Evolutionary conservation across 1,284 basidiomycete species (phyloP).

Genomic region (Cutaneotrichosporon sp.): DNA sequence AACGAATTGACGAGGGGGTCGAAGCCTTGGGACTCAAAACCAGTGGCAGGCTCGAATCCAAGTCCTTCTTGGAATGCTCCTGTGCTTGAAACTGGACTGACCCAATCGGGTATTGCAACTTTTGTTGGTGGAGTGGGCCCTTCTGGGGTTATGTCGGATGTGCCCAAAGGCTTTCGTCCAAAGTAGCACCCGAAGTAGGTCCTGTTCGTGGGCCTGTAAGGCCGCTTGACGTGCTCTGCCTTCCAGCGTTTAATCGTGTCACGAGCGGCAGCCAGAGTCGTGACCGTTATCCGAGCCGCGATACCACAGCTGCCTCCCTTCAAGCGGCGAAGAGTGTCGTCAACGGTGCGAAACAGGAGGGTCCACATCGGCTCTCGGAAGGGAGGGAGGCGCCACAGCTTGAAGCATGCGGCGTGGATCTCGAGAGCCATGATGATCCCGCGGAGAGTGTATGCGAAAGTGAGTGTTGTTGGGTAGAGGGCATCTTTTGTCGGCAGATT

Average conservation of each 20-base stretch:
- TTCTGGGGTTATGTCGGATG: neutral
- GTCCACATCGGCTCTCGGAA: slow-evolving; percentile 4
- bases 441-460: slow-evolving; percentile 1
- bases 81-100: neutral
- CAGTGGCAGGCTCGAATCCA: too few relatives aligned
- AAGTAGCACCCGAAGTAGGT: too few relatives aligned
- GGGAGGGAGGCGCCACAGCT: slow-evolving; percentile 5
- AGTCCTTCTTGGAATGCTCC: neutral
- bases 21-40: too few relatives aligned
- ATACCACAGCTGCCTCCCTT: slow-evolving; percentile 26
- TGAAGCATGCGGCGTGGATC: slow-evolving; percentile 6
- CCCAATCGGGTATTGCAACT: neutral
- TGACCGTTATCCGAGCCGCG: neutral
- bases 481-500: slow-evolving; percentile 1
- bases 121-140: neutral
- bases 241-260: neutral
- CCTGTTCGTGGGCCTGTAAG: neutral
- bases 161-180: too few relatives aligned
- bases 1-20: neutral
- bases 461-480: slow-evolving; percentile 2
- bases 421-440: slow-evolving; percentile 1
- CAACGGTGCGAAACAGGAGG: neutral
- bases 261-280: neutral
- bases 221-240: neutral
- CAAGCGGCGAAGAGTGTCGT: slow-evolving; percentile 6